Evolutionary conservation across 352 stramenopile genomes (phyloP).

Genomic region (Sclerospora graminicola): DNA sequence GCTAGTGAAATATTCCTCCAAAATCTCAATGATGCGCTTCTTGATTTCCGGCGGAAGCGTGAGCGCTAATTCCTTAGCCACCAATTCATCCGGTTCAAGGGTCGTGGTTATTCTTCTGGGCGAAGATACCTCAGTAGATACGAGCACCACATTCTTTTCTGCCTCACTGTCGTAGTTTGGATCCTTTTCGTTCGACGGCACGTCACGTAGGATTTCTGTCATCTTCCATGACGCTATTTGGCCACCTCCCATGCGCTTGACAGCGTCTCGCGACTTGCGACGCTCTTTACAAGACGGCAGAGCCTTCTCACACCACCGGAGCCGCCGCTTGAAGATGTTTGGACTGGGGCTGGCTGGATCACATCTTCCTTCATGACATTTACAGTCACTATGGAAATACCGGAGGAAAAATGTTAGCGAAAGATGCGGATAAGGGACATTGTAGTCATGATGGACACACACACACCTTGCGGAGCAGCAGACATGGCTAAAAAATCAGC

Average conservation of each 20-base stretch:
- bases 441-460: neutral
- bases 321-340: conserved; percentile 4
- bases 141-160: conserved; percentile 84
- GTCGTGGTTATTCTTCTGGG: conserved; percentile 37
- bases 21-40: conserved; percentile 83
- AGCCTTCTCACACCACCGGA: conserved; percentile 37
- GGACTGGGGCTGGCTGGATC: conserved; percentile 4
- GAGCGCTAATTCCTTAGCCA: conserved; percentile 65
- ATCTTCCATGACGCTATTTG: conserved; percentile 83
- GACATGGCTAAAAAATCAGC: too few species aligned
- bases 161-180: conserved; percentile 90
- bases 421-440: neutral
- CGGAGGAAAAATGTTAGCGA: neutral
- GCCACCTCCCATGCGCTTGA: conserved; percentile 81
- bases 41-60: conserved; percentile 81
- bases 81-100: conserved; percentile 53
- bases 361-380: conserved; percentile 17
- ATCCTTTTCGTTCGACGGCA: conserved; percentile 81
- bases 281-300: conserved; percentile 59
- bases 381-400: conserved; percentile 7
- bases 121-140: conserved; percentile 36
- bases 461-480: too few species aligned
- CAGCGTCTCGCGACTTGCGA: conserved; percentile 77
- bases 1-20: conserved; percentile 85
- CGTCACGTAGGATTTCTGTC: conserved; percentile 55